These are phyloP conservation scores for Corylus heterophylla DNA, from an alignment of 306 rosid species.

Conservation along the genomic window DNA sequence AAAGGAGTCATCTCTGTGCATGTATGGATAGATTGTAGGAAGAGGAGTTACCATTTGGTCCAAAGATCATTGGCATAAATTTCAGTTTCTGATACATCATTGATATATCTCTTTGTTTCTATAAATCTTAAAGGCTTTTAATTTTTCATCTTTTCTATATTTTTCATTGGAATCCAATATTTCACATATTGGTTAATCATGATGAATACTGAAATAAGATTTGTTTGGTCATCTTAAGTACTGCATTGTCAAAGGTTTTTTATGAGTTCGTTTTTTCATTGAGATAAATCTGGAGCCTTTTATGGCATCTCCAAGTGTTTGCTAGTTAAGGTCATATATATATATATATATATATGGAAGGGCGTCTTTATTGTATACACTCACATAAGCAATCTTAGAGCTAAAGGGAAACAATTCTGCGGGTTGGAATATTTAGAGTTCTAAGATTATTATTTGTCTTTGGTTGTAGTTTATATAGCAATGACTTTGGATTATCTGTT, in stretches of 20 bases:
- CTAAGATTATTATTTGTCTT: no score
- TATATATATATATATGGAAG: no score
- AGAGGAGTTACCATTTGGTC: background rate
- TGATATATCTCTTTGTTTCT: background rate
- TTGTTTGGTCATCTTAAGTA: background rate
- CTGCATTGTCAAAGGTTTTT: no score
- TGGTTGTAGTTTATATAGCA: no score
- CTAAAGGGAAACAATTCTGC: no score
- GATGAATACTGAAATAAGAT: background rate
- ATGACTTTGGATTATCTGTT: no score
- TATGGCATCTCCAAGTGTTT: background rate
- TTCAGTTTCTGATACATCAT: background rate
- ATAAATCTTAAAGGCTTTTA: background rate
- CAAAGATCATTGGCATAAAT: background rate
- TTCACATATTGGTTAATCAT: background rate
- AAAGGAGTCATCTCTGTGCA: background rate
- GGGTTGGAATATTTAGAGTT: no score
- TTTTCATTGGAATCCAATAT: background rate
- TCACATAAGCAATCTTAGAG: background rate
- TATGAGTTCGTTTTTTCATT: background rate
- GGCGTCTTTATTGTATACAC: background rate
- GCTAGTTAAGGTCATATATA: background rate
- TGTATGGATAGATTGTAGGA: background rate
- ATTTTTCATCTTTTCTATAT: background rate
- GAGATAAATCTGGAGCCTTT: background rate